Base-by-base conservation (phyloP, 1,284 basidiomycete genomes). In the Fistulina hepatica region DNA sequence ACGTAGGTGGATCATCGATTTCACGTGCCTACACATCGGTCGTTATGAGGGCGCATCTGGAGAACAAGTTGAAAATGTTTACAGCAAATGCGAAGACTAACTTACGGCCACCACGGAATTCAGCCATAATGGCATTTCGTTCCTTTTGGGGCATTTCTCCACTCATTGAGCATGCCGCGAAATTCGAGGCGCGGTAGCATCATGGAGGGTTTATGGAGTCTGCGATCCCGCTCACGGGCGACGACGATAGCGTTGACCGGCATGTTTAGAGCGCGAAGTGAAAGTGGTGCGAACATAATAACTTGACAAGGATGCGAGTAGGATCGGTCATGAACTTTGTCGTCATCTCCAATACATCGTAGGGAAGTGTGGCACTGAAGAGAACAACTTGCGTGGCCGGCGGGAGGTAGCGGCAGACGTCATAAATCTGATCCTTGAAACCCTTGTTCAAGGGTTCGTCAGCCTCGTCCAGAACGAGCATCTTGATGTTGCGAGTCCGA, bases 311-410 rank as follows among this genome's bases (percentile, higher is more conserved):
- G 55, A 99, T 97, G 39, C 94, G 84, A 52, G 98, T 89, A 16
- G 91, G 92, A 58, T 99, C 94, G 34, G 91, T 97, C 95, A 98
- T 99, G 71, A 98, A 99, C 67, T 98, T 98, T 37, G 90, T 97
- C 16, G 95, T 98, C 89, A 99, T 97, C 68, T 99, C 95, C 54
- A 98, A 65, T 17, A 99, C 94, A 56, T 99, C 95, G 56, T 95
- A 90, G 1, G 94, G 94, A 33, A 98, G 69, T 5, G 94, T 98
- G 16, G 94, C 93, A 48, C 89, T 94, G 45, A 98, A 74, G 22
- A 97, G 74, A 22, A 97, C 93, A 33, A 99, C 95, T 61, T 98
- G 94, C 2, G 95, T 98, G 31, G 92, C 92, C 5, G 94, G 94
- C 15, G 95, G 95, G 19, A 99, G 82, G 63, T 97, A 97, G 42